Percentiles rank a stretch among this genome's conserved stretches.
Conservation (phyloP, 2,329 filamentous ascomycete genomes). For the Colletotrichum sojae region DNA sequence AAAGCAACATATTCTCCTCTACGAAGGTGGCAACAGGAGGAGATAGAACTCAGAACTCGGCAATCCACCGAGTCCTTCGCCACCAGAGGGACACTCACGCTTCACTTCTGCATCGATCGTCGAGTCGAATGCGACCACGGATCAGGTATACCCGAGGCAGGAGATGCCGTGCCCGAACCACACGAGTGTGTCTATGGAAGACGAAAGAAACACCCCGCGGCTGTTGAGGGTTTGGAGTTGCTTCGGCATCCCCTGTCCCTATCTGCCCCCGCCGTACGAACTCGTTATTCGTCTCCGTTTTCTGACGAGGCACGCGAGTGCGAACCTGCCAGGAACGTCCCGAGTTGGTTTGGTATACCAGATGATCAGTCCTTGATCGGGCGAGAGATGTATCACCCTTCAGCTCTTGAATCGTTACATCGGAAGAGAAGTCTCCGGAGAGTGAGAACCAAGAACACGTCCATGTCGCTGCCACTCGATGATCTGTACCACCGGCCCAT, state of each 20-base stretch:
- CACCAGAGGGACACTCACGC: background rate
- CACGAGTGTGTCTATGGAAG: background rate
- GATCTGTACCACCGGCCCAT: too few relatives aligned
- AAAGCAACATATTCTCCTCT: too few relatives aligned
- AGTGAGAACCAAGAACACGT: too few relatives aligned
- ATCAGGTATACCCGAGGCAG: background rate
- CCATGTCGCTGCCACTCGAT: background rate
- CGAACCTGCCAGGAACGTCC: background rate
- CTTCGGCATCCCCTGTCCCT: conserved; percentile 20
- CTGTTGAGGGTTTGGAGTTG: conserved; percentile 16
- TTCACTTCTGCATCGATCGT: background rate
- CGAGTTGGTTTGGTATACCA: background rate
- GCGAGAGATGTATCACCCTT: background rate
- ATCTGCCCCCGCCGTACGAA: too few relatives aligned
- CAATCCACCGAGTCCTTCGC: background rate
- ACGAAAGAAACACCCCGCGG: background rate
- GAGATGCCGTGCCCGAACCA: background rate
- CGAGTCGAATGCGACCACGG: background rate
- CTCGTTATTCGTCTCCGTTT: background rate
- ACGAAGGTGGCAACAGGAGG: too few relatives aligned
- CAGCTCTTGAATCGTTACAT: background rate
- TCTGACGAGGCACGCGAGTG: conserved; percentile 14
- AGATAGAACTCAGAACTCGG: too few relatives aligned
- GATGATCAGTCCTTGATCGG: background rate
- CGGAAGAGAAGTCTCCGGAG: too few relatives aligned